Conservation (phyloP, 106 monocot species). For the Dactylorhiza incarnata region DNA sequence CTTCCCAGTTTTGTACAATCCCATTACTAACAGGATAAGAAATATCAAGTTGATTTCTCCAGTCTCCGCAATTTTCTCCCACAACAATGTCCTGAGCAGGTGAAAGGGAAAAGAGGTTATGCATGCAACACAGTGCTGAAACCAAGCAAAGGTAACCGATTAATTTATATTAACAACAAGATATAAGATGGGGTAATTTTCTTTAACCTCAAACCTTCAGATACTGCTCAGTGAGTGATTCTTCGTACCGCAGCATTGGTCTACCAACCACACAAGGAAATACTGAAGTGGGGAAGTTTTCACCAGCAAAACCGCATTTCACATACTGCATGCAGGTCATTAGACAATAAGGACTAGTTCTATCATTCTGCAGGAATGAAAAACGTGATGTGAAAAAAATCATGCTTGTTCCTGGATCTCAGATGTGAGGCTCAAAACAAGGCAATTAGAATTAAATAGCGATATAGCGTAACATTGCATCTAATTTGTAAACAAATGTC, state of each 20-base stretch:
- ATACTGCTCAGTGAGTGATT: conserved; percentile 84
- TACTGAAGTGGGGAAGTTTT: conserved; percentile 94
- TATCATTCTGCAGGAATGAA: neutral
- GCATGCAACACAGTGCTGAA: neutral
- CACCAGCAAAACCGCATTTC: conserved; percentile 96
- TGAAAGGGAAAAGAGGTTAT: conserved; percentile 1
- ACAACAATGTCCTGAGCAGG: conserved; percentile 71
- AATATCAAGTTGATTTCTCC: conserved; percentile 79
- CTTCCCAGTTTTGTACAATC: conserved; percentile 98
- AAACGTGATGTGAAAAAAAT: neutral
- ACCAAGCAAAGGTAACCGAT: neutral
- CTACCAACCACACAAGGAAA: conserved; percentile 94
- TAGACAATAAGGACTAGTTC: neutral
- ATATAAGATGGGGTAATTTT: neutral
- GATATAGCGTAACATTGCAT: too few relatives aligned
- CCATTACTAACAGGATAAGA: conserved; percentile 96
- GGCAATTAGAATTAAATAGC: too few relatives aligned
- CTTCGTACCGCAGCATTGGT: conserved; percentile 92
- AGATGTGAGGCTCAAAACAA: too few relatives aligned
- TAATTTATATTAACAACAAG: neutral
- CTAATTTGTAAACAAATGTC: too few relatives aligned
- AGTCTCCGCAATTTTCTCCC: conserved; percentile 75
- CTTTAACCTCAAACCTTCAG: conserved; percentile 44
- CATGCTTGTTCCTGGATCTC: too few relatives aligned
- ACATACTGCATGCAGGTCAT: conserved; percentile 61